Percentiles rank a stretch among this genome's conserved stretches.
Conservation (phyloP, 805 yeast genomes). For the Lipomyces starkeyi region DNA sequence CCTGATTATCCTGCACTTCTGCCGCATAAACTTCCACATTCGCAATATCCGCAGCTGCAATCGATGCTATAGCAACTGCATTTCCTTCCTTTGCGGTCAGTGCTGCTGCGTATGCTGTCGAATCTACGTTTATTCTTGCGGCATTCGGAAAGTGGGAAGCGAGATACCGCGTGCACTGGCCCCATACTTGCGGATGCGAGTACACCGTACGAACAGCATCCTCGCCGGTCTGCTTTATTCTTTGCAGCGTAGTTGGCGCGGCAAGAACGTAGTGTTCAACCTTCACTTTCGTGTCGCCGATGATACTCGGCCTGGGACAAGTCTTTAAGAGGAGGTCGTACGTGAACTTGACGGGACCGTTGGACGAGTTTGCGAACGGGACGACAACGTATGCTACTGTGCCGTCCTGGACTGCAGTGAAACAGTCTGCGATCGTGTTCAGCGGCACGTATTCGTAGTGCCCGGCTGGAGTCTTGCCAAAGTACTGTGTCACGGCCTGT, state of each 20-base stretch:
- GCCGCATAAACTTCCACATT: conserved; percentile 59
- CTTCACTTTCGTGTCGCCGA: conserved; percentile 81
- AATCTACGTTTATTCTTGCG: conserved; percentile 66
- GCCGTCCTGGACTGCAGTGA: conserved; percentile 55
- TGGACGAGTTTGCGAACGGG: conserved; percentile 93
- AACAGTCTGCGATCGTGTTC: conserved; percentile 58
- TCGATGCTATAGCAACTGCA: conserved; percentile 75
- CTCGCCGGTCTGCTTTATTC: conserved; percentile 17
- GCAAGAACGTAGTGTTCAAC: conserved; percentile 79
- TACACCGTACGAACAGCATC: conserved; percentile 62
- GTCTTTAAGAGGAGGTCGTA: conserved; percentile 80
- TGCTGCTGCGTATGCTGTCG: conserved; percentile 87
- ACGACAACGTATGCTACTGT: conserved; percentile 74
- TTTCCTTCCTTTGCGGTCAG: conserved; percentile 54
- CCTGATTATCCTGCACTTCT: conserved; percentile 71
- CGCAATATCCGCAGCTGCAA: conserved; percentile 66
- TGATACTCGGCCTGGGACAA: conserved; percentile 54
- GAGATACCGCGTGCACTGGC: conserved; percentile 75
- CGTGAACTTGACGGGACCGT: conserved; percentile 89
- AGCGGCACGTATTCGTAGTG: conserved; percentile 40
- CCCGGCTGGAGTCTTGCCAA: conserved; percentile 13
- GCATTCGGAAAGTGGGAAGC: conserved; percentile 46
- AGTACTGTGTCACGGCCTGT: conserved; percentile 29
- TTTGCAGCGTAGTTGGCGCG: conserved; percentile 17
- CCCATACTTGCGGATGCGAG: conserved; percentile 99